Conservation (phyloP, 331 rosid species). For the Acacia concinna region DNA sequence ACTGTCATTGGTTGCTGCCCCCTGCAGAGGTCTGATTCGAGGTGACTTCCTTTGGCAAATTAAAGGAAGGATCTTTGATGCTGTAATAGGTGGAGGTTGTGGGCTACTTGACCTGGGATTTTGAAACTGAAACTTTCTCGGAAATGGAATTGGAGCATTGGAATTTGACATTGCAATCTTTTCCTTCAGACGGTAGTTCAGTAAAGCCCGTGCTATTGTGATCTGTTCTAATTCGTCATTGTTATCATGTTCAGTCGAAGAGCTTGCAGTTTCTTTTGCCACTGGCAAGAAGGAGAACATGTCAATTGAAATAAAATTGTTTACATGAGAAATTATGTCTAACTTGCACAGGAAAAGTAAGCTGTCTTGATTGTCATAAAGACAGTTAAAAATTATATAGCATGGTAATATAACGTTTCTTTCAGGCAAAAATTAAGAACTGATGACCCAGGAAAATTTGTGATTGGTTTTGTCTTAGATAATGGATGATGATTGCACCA, state of each 20-base stretch:
- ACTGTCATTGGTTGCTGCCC: conserved; percentile 41
- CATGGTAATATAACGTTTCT: not conserved
- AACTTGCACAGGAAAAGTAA: not conserved
- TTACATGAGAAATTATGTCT: not conserved
- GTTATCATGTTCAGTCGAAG: conserved; percentile 84
- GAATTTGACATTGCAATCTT: conserved; percentile 69
- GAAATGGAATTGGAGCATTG: conserved; percentile 68
- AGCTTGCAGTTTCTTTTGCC: conserved; percentile 85
- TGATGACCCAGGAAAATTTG: not conserved
- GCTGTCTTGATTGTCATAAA: not conserved
- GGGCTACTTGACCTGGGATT: conserved; percentile 87
- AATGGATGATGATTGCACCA: not conserved
- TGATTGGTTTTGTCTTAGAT: not conserved
- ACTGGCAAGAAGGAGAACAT: conserved; percentile 50
- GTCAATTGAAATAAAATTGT: conserved; percentile 17
- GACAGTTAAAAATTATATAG: not conserved
- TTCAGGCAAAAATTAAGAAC: not conserved
- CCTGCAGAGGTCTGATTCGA: conserved; percentile 53
- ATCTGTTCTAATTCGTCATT: conserved; percentile 92
- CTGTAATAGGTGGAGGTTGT: conserved; percentile 63
- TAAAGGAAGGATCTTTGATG: conserved; percentile 90
- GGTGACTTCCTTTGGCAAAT: conserved; percentile 66
- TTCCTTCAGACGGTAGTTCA: conserved; percentile 78
- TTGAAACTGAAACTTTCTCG: conserved; percentile 65
- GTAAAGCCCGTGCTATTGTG: conserved; percentile 83